phyloP scores from a whole-genome alignment of 192 early-diverging fungal species.

The Piromyces finnis region DNA sequence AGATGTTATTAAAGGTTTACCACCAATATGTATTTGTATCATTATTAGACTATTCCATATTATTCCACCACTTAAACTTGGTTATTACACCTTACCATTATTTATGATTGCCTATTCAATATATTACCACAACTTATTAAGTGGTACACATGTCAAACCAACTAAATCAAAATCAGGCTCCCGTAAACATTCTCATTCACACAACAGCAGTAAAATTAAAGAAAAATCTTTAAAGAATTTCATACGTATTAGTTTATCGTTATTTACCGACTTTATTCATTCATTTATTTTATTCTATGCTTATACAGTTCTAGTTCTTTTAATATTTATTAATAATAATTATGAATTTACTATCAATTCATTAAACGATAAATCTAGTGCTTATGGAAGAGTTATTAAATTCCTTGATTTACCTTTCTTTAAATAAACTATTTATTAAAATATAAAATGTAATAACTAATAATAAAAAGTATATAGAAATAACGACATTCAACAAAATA shows the following conservation, averaged over 20 bases:
- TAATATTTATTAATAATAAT: neutral
- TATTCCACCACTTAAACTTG: neutral
- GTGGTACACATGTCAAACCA: neutral
- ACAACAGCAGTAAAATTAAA: neutral
- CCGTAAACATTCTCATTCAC: neutral
- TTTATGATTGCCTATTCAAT: neutral
- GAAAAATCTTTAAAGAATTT: neutral
- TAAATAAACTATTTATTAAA: neutral
- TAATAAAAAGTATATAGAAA: no score
- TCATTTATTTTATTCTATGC: neutral
- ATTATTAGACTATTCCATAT: neutral
- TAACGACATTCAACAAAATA: no score
- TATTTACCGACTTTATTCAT: neutral
- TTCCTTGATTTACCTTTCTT: neutral
- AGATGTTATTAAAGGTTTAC: neutral
- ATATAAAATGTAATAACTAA: no score
- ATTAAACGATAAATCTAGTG: neutral
- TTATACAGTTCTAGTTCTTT: neutral
- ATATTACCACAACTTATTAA: neutral
- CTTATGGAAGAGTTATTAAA: neutral
- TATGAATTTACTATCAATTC: neutral
- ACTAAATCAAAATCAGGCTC: neutral
- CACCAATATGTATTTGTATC: neutral
- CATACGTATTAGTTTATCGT: neutral
- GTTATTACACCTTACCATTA: neutral